phyloP scores from a whole-genome alignment of 176 grass and related monocot genomes.

The Aegilops longissima region DNA sequence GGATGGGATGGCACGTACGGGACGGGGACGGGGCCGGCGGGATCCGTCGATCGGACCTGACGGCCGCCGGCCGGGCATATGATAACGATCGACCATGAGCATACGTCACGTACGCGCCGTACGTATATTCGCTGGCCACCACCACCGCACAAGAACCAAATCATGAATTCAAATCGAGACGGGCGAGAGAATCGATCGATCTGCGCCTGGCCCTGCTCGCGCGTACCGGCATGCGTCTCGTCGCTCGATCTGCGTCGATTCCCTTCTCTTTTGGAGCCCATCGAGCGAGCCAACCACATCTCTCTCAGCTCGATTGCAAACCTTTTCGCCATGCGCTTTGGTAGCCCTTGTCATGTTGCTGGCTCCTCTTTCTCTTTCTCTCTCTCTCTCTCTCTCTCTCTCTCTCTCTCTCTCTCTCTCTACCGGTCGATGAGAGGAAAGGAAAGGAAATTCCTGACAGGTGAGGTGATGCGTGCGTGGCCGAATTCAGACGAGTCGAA shows the following conservation, averaged over 20 bases:
- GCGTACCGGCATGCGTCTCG: background rate
- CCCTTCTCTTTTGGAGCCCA: background rate
- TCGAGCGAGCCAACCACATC: background rate
- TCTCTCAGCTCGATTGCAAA: background rate
- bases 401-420: background rate
- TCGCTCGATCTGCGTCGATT: background rate
- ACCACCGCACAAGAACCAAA: background rate
- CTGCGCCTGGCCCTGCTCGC: background rate
- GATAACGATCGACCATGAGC: conserved; percentile 10
- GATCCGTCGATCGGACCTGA: background rate
- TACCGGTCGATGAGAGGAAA: background rate
- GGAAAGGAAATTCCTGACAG: background rate
- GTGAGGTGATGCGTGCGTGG: background rate
- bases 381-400: background rate
- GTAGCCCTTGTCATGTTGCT: background rate
- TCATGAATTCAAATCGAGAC: background rate
- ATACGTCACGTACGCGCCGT: background rate
- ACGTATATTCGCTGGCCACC: conserved; percentile 16
- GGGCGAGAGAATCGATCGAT: background rate
- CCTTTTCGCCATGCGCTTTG: background rate
- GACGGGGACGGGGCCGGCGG: background rate
- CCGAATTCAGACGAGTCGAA: background rate
- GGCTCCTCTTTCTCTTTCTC: background rate
- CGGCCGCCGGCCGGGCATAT: background rate
- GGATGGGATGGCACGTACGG: conserved; percentile 27